These are phyloP conservation scores for Platanthera zijinensis DNA, from an alignment of 106 monocot species.

Conservation along the genomic window DNA sequence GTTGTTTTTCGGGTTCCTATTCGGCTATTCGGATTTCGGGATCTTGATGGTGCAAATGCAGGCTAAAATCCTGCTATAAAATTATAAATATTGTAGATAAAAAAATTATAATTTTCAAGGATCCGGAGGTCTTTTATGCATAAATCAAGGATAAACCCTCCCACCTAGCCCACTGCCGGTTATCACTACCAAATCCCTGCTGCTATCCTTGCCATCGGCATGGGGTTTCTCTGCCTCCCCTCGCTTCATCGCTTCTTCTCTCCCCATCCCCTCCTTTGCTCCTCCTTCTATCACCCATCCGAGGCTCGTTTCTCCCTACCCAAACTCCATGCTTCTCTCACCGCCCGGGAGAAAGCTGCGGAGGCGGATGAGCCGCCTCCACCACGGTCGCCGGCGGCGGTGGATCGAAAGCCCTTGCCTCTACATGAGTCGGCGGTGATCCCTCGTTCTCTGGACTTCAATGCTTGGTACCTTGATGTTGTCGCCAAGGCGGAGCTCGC, in stretches of 20 bases:
- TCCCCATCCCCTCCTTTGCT: background rate
- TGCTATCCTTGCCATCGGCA: slow-evolving; percentile 3
- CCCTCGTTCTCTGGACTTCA: slow-evolving; percentile 81
- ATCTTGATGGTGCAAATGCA: too few species aligned
- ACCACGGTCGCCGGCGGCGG: background rate
- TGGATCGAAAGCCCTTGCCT: slow-evolving; percentile 10
- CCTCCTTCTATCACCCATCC: slow-evolving; percentile 12
- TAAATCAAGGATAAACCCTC: background rate
- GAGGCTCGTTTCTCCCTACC: slow-evolving; percentile 10
- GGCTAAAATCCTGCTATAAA: too few species aligned
- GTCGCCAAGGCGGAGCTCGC: slow-evolving; percentile 86
- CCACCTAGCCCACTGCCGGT: too few species aligned
- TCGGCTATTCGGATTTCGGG: too few species aligned
- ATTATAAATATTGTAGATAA: too few species aligned
- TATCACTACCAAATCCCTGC: background rate
- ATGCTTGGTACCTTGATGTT: slow-evolving; percentile 89
- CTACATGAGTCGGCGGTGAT: slow-evolving; percentile 46
- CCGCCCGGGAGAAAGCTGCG: slow-evolving; percentile 17
- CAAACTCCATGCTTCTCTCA: slow-evolving; percentile 15
- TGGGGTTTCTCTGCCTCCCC: slow-evolving; percentile 46
- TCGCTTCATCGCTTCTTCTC: slow-evolving; percentile 39
- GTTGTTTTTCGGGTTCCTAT: too few species aligned
- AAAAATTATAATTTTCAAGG: background rate
- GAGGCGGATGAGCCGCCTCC: slow-evolving; percentile 8
- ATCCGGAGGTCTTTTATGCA: background rate